Base-by-base conservation (phyloP, 768 basidiomycete genomes). In the Boletus sp. region DNA sequence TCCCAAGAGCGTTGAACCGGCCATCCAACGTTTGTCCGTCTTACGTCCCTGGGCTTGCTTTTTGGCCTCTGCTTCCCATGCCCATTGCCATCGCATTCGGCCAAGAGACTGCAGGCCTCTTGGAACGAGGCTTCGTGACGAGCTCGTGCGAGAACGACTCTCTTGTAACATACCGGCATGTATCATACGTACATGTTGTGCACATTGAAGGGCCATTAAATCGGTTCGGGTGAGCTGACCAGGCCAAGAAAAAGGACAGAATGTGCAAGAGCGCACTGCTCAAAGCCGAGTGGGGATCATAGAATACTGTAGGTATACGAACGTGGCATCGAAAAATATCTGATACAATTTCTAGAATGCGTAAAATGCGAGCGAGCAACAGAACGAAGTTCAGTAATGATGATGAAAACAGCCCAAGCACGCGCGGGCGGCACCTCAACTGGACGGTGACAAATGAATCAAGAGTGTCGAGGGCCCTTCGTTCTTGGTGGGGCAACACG, bases 401-500 rank as follows among this genome's bases (percentile, higher is more conserved):
- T 7, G 47, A 45, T 10, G 30, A 47, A 57, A 56, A 39, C 29
- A 24, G 47, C 50, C 17, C 56, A 54, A 45, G 33, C 28, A 42
- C n/a, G 37, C 24, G 18, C 18, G 18, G 14, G 18, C 18, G 18
- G 14, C 20, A 15, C 30, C 33, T 44, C 47, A 36, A 18, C 29
- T 20, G 36, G 44, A 28, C 30, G 40, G 36, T 17, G 47, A 32
- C 47, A 18, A 4, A 24, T 32, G 33, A 18, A 49, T 73, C 61
- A 72, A 39, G 68, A 50, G 47, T 70, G 67, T 47, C 66, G 59
- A 45, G 58, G 59, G 15, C 72, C 66, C 41, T 63, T 72, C 11
- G 48, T 64, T 50, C 67, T 66, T 17, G 62, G 64, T 7, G 75
- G 72, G 39, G 75, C 74, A 48, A 76, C 75, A 39, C 78, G 78